Percentiles rank a stretch among this genome's conserved stretches.
phyloP scores from a whole-genome alignment of 192 early-diverging fungal genomes.

The Coemansia sp. region DNA sequence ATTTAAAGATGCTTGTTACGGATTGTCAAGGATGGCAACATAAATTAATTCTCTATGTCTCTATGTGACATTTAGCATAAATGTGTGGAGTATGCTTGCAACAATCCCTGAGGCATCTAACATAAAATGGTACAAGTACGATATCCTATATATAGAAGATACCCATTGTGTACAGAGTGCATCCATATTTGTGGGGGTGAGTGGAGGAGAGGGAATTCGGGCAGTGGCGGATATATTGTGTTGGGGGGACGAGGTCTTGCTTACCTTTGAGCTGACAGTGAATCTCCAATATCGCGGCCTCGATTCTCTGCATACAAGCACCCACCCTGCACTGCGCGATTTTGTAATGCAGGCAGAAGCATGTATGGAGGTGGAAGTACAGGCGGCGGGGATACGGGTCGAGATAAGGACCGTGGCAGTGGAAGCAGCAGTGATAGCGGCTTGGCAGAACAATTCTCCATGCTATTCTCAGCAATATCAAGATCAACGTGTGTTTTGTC shows the following conservation, averaged over 20 bases:
- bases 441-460: background rate
- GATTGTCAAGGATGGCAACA: background rate
- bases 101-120: background rate
- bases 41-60: background rate
- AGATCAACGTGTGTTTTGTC: slow-evolving; percentile 35
- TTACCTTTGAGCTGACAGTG: slow-evolving; percentile 7
- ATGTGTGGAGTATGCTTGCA: background rate
- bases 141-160: background rate
- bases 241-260: background rate
- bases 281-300: background rate
- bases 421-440: slow-evolving; percentile 1
- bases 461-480: background rate
- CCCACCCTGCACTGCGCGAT: background rate
- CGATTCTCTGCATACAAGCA: background rate
- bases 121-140: background rate
- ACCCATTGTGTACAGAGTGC: background rate
- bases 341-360: slow-evolving; percentile 2
- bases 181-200: background rate
- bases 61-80: background rate
- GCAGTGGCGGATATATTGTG: background rate
- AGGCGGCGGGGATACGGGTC: background rate
- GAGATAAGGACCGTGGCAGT: slow-evolving; percentile 5
- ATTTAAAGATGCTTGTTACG: background rate
- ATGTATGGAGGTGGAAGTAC: slow-evolving; percentile 7
- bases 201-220: background rate